Evolutionary conservation across 352 stramenopile genomes (phyloP), one percentile per base, ranked within the genome.

Genomic region (Aphanomyces invadans): DNA sequence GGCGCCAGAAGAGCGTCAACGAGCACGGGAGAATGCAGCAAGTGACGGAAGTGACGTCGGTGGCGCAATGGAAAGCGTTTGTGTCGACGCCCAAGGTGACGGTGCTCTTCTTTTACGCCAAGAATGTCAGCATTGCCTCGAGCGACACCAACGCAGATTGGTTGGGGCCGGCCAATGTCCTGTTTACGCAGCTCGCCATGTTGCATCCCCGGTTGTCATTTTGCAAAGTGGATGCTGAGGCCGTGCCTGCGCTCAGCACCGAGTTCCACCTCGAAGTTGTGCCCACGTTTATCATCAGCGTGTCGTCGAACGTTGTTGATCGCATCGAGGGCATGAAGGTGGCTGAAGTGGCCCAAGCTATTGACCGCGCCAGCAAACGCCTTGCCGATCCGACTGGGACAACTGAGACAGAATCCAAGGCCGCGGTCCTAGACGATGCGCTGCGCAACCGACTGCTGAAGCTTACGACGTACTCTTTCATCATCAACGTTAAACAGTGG

Each of bases 211-310:
- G 85, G 65, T 83, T 94, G 62, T 80, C 80, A 46, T 94, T 94
- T 71, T 78, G 90, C 65, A 94, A 95, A 69, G 76, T 95, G 21
- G 84, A 89, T 46, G 88, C 87, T 31, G 87, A 96, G 64, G 80
- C 90, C 49, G 73, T 93, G 26, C 69, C 85, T 2, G 86, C 91
- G 62, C 76, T 94, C 56, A 91, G 83, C 68, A 87, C 95, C 70
- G 81, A 83, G 38, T 96, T 96, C 68, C 69, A 87, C 68, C 91
- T 99, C 52, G 84, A 85, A 0, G 83, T 96, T 4, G 94, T 99
- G 52, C 96, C 96, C 15, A 98, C 95, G 9, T 97, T 98, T 56
- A 73, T 98, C 36, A 81, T 98, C 32, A 65, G 73, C 23, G 81
- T 92, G 63, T 84, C 83, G 63, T 79, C 74, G 53, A 76, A 74